Base-by-base conservation (phyloP, 2,329 filamentous ascomycete genomes). In the Pseudopithomyces chartarum region DNA sequence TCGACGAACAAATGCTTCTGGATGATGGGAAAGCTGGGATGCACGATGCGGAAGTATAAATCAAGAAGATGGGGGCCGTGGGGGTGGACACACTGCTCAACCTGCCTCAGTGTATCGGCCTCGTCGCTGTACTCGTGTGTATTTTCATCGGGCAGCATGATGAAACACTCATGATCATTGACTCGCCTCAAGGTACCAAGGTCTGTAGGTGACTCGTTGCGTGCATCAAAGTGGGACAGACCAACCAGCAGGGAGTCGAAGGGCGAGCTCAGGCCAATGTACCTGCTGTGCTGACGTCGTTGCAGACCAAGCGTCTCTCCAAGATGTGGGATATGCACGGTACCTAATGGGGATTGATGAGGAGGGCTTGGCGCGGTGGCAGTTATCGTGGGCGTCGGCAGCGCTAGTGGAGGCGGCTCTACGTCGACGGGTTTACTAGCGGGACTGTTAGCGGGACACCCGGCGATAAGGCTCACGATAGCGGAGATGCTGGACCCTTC, bases 171-270 rank as follows among this genome's bases (percentile, higher is more conserved):
- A 75, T 85, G 76, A 57, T 90, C 86, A 77, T 89, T 90, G 63
- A 94, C 90, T 75, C 90, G 90, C 67, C 91, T 84, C 56, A 94
- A 83, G 23, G 76, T 80, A 56, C 80, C 81, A 56, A 83, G 76
- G 38, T 89, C 85, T 55, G 91, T 82, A 20, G 90, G 84, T 69
- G 89, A 92, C 78, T 94, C 90, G 79, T 93, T 90, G 71, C 90
- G 88, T 29, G 87, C 88, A 76, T 94, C 90, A 74, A 93, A 93
- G 6, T 87, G 83, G 20, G 90, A 92, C 20, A 94, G 82, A 66
- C 91, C 90, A 76, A 94, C 91, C 53, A 95, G 82, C n/a, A 88
- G 88, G 15, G 90, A 89, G 72, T 95, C 91, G 70, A 93, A 91
- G 67, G 92, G 90, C 49, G 90, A 92, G 49, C 90, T 94, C 56